These are phyloP conservation scores for Davidsoniella neocaledoniae DNA, from an alignment of 2,329 filamentous ascomycete genomes.

Conservation along the genomic window DNA sequence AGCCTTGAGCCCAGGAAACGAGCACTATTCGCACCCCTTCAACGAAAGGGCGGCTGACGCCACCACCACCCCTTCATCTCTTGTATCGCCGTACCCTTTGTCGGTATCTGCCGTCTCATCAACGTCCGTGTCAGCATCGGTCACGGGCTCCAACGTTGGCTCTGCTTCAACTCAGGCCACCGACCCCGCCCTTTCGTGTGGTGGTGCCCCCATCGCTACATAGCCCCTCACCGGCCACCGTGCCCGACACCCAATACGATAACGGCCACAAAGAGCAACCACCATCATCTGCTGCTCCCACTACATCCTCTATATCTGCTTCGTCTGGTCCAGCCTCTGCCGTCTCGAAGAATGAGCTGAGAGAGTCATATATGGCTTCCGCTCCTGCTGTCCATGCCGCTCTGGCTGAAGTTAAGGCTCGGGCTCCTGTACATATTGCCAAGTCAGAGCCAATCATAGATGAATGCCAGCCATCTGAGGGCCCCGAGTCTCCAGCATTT, in stretches of 20 bases:
- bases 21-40: not conserved
- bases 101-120: not conserved
- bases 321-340: not conserved
- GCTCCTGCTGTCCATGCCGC: not conserved
- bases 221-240: not conserved
- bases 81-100: no score
- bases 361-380: constrained; percentile 3
- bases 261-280: not conserved
- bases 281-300: no score
- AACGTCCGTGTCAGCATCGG: not conserved
- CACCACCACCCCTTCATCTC: no score
- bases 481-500: not conserved
- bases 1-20: not conserved
- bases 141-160: constrained; percentile 2
- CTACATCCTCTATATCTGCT: no score
- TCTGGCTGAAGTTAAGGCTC: not conserved
- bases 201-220: not conserved
- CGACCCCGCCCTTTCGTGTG: constrained; percentile 1
- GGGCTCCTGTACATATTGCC: not conserved
- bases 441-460: no score
- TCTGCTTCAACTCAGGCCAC: constrained; percentile 7
- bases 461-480: no score
- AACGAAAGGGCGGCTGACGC: no score
- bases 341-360: not conserved
- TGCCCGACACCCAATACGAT: no score